These are phyloP conservation scores for Arthrobotrys musiformis DNA, from an alignment of 2,329 filamentous ascomycete genomes.

Conservation along the genomic window DNA sequence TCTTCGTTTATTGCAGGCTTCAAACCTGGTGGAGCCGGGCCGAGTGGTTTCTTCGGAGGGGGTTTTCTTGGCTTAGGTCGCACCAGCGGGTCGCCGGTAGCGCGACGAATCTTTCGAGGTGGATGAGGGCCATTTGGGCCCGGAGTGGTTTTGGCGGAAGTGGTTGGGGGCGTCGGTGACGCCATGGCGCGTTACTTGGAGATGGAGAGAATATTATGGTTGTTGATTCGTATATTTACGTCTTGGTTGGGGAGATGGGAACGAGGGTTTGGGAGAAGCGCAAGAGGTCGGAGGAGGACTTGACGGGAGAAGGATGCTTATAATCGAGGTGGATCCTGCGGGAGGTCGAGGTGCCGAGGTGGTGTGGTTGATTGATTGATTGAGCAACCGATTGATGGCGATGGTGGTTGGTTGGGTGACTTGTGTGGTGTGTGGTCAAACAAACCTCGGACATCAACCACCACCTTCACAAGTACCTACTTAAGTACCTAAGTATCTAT, in stretches of 20 bases:
- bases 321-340: background rate
- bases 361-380: background rate
- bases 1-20: constrained; percentile 22
- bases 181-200: constrained; percentile 41
- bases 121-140: constrained; percentile 27
- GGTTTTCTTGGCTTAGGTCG: constrained; percentile 48
- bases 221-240: too few relatives aligned
- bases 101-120: constrained; percentile 43
- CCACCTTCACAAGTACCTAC: too few relatives aligned
- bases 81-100: constrained; percentile 45
- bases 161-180: constrained; percentile 37
- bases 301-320: too few relatives aligned
- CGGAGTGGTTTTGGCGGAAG: constrained; percentile 32
- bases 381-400: too few relatives aligned
- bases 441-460: constrained; percentile 1
- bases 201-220: background rate
- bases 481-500: background rate
- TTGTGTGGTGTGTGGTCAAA: too few relatives aligned
- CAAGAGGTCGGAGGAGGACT: background rate
- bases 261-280: background rate
- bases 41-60: constrained; percentile 38
- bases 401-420: background rate
- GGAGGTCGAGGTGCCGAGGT: background rate
- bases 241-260: background rate
- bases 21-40: constrained; percentile 15